These are phyloP conservation scores for Botrytis byssoidea DNA, from an alignment of 2,329 filamentous ascomycete genomes.

Conservation along the genomic window DNA sequence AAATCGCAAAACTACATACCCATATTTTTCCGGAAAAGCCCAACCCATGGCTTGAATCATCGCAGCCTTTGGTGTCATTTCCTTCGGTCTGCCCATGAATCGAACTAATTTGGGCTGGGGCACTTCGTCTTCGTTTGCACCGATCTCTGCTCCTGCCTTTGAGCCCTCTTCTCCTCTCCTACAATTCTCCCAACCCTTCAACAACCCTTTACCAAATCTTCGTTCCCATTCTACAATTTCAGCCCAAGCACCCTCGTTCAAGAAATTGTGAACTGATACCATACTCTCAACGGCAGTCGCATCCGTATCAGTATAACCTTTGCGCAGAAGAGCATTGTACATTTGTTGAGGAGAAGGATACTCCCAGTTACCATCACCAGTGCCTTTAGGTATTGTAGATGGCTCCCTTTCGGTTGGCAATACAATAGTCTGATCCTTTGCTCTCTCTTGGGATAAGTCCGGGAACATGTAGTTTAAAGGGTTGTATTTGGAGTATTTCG, in stretches of 20 bases:
- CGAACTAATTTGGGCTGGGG: constrained; percentile 71
- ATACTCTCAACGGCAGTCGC: constrained; percentile 91
- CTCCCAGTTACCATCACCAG: constrained; percentile 82
- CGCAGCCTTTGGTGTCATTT: constrained; percentile 86
- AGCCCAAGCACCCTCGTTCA: constrained; percentile 95
- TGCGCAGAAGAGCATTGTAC: constrained; percentile 97
- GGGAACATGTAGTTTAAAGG: constrained; percentile 95
- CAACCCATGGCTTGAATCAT: constrained; percentile 78
- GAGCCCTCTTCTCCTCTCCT: constrained; percentile 69
- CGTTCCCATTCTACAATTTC: constrained; percentile 95
- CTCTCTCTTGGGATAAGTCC: constrained; percentile 75
- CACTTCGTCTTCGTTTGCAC: constrained; percentile 54
- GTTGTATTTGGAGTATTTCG: constrained; percentile 65
- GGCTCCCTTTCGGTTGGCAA: constrained; percentile 79
- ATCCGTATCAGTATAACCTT: constrained; percentile 93
- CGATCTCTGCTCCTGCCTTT: constrained; percentile 42
- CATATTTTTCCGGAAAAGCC: constrained; percentile 77
- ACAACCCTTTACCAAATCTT: constrained; percentile 73
- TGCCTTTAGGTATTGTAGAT: constrained; percentile 88
- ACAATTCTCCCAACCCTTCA: constrained; percentile 71
- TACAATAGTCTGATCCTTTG: constrained; percentile 67
- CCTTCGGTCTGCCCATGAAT: constrained; percentile 86
- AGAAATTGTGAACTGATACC: constrained; percentile 96
- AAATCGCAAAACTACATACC: constrained; percentile 48
- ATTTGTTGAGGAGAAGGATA: constrained; percentile 98